phyloP scores from a whole-genome alignment of 1,139 yeast species.

The Candida sojae region DNA sequence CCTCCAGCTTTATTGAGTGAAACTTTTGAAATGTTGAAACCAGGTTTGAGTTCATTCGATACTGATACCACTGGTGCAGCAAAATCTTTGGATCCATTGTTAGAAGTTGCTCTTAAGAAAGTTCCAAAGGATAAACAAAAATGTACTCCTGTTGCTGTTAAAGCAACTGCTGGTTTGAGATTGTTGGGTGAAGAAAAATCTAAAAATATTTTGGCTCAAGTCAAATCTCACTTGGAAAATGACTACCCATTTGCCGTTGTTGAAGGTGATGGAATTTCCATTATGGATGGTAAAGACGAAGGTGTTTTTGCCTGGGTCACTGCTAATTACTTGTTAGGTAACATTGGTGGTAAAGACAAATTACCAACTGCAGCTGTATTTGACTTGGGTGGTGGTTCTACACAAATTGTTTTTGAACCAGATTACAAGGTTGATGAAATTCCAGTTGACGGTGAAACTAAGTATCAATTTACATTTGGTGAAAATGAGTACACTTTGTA shows the following conservation, averaged over 20 bases:
- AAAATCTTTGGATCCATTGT: conserved; percentile 75
- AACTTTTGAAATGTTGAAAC: conserved; percentile 83
- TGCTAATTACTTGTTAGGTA: conserved; percentile 87
- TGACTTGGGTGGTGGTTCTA: conserved; percentile 98
- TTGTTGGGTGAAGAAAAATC: conserved; percentile 77
- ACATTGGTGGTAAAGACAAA: conserved; percentile 76
- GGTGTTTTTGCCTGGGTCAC: conserved; percentile 99
- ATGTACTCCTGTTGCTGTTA: conserved; percentile 93
- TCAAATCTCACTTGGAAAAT: conserved; percentile 67
- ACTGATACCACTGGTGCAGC: conserved; percentile 87
- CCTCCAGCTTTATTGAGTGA: conserved; percentile 83
- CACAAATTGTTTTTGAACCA: conserved; percentile 98
- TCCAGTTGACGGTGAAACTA: conserved; percentile 87
- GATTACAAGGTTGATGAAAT: conserved; percentile 50
- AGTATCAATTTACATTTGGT: conserved; percentile 78
- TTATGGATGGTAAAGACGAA: conserved; percentile 96
- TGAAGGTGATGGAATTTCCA: conserved; percentile 77
- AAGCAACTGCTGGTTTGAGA: conserved; percentile 98
- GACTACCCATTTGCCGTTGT: conserved; percentile 93
- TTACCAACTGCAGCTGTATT: conserved; percentile 92
- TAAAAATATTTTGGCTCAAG: conserved; percentile 69
- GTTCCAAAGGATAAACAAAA: conserved; percentile 73
- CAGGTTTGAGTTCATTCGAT: conserved; percentile 87
- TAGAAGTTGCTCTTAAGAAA: conserved; percentile 68
- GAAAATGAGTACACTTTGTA: conserved; percentile 78